These are phyloP conservation scores for Ceratocystis albifundus DNA, from an alignment of 2,329 filamentous ascomycete genomes.

Conservation along the genomic window DNA sequence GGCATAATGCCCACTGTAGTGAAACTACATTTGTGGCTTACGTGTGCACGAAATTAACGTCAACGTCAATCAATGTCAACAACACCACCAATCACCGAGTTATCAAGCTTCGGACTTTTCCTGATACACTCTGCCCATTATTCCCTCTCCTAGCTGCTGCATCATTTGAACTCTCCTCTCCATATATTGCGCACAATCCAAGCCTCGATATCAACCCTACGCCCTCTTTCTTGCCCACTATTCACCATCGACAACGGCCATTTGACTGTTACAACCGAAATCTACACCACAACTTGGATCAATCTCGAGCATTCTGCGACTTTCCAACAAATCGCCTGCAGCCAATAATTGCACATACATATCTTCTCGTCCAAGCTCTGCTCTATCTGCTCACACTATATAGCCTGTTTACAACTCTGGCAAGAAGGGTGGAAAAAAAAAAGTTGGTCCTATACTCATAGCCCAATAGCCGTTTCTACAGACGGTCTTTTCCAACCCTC, in stretches of 20 bases:
- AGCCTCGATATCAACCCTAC: neutral
- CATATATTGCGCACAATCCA: neutral
- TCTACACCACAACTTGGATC: neutral
- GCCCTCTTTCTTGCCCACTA: neutral
- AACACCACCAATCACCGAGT: neutral
- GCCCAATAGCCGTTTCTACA: conserved; percentile 1
- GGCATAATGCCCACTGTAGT: neutral
- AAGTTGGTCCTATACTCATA: neutral
- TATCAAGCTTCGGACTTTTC: neutral
- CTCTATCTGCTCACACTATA: neutral
- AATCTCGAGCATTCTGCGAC: neutral
- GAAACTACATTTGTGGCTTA: conserved; percentile 21
- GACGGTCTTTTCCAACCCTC: conserved; percentile 2
- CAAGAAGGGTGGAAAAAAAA: too few relatives aligned
- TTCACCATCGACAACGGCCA: neutral
- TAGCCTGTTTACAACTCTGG: neutral
- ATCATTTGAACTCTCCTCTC: neutral
- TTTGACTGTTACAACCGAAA: neutral
- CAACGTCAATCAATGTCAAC: conserved; percentile 3
- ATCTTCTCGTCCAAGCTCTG: neutral
- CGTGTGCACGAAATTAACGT: conserved; percentile 22
- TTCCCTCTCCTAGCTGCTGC: neutral
- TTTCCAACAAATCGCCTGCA: neutral
- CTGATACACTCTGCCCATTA: neutral
- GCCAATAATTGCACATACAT: neutral